These are phyloP conservation scores for Aspergillus incahuasiensis DNA, from an alignment of 495 filamentous ascomycete species.

Conservation along the genomic window DNA sequence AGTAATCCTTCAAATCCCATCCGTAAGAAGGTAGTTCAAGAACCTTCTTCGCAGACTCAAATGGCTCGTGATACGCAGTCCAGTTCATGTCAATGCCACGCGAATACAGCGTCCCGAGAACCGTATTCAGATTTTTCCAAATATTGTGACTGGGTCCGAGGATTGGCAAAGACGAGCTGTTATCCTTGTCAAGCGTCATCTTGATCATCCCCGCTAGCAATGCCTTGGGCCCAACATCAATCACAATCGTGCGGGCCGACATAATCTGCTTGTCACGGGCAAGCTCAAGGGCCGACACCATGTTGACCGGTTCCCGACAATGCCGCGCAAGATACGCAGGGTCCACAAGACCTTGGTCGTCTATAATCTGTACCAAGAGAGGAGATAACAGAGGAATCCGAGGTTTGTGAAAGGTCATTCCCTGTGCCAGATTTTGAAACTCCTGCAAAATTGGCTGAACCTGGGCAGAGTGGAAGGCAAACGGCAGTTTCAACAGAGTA, in stretches of 20 bases:
- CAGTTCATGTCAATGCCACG: conserved; percentile 59
- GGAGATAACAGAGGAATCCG: too few species aligned
- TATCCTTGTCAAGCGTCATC: conserved; percentile 16
- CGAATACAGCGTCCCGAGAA: conserved; percentile 50
- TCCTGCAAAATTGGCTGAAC: conserved; percentile 46
- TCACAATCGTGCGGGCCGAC: conserved; percentile 23
- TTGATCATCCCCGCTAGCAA: conserved; percentile 26
- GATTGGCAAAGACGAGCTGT: conserved; percentile 41
- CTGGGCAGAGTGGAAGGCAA: conserved; percentile 53
- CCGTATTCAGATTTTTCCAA: conserved; percentile 53
- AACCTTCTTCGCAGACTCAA: neutral
- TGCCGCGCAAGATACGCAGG: neutral
- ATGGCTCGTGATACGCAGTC: conserved; percentile 46
- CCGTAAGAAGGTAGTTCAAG: conserved; percentile 5
- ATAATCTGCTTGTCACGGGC: conserved; percentile 17
- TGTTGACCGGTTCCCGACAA: conserved; percentile 27
- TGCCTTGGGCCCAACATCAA: conserved; percentile 39
- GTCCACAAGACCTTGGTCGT: conserved; percentile 8
- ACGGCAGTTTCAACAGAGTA: conserved; percentile 32
- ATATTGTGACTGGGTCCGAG: conserved; percentile 18
- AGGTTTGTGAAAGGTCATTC: too few species aligned
- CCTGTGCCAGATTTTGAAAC: too few species aligned
- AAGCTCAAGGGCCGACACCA: conserved; percentile 19
- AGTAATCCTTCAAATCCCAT: conserved; percentile 33
- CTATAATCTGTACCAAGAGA: too few species aligned